Conservation (phyloP, 768 basidiomycete species). For the Saitozyma podzolica region DNA sequence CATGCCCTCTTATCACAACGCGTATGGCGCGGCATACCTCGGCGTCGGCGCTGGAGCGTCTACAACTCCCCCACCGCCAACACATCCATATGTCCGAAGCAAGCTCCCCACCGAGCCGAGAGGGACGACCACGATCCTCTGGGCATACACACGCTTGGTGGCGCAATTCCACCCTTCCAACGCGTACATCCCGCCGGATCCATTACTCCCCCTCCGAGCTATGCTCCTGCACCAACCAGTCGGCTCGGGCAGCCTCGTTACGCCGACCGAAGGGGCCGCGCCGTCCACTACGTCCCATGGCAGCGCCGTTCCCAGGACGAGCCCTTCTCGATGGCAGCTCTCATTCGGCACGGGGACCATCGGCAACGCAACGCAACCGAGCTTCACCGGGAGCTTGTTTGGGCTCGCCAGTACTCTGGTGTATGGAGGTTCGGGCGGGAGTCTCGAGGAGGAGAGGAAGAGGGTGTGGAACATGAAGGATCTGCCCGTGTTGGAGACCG, state of each 20-base stretch:
- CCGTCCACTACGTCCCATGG: neutral
- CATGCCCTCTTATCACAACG: constrained; percentile 9
- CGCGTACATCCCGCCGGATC: constrained; percentile 50
- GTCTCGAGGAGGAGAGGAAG: constrained; percentile 53
- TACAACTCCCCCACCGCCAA: constrained; percentile 29
- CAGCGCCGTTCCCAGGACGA: neutral
- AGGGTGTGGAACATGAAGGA: constrained; percentile 52
- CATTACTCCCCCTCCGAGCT: constrained; percentile 47
- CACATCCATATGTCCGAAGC: constrained; percentile 35
- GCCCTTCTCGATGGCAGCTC: constrained; percentile 42
- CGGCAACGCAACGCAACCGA: constrained; percentile 43
- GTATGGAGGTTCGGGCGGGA: constrained; percentile 47
- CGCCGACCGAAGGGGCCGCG: neutral
- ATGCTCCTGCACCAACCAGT: constrained; percentile 50
- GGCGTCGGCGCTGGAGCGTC: too few relatives aligned
- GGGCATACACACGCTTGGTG: constrained; percentile 45
- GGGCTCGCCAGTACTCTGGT: constrained; percentile 46
- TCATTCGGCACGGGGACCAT: constrained; percentile 48
- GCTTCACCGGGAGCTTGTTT: constrained; percentile 50
- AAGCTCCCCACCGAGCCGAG: constrained; percentile 23
- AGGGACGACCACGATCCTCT: constrained; percentile 43
- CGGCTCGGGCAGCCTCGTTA: constrained; percentile 43
- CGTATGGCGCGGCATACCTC: too few relatives aligned
- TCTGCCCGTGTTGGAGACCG: constrained; percentile 81
- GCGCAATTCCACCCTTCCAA: constrained; percentile 50